Evolutionary conservation across 768 basidiomycete genomes (phyloP), one percentile per base, ranked within the genome.

Genomic region (Tephrocybe rancida): DNA sequence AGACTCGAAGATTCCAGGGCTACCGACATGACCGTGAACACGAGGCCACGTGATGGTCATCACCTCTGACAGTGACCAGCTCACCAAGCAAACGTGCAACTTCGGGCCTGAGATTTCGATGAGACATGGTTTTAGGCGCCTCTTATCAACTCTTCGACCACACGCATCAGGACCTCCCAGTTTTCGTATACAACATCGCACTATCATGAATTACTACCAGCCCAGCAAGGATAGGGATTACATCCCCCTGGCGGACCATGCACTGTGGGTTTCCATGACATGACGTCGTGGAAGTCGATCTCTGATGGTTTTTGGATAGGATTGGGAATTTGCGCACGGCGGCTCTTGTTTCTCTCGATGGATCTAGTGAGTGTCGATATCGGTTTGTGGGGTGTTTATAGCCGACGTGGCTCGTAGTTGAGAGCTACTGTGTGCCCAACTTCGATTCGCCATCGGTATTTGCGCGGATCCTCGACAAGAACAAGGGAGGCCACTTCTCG

Each of bases 381-480:
- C 16, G 11, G 30, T 34, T 21, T 13, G 18, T n/a, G 29, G 26
- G 30, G 21, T 18, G 9, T 16, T 38, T 18, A 19, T 5, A 29
- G 48, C 21, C 47, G 29, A 44, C 29, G 19, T 13, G 6, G 44
- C 13, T 1, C 32, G 24, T 41, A 92, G 90, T 96, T 58, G 95
- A 96, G 68, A 91, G 88, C 57, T 95, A 94, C 69, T 97, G 95
- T 62, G 81, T 95, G 24, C 94, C 94, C 1, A 79, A 95, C 73
- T 96, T 97, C 66, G 95, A 97, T 69, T 95, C 92, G 1, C 95
- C 95, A 3, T 93, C 90, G 16, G 78, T 96, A 44, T 96, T 95
- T 59, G 94, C 93, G 6, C 83, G 94, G 7, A 91, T 93, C 60
- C 78, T 94, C 5, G 91, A 94, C 75, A 92, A 92, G 63, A 73